Evolutionary conservation across 1,284 basidiomycete species (phyloP).

Genomic region (Malassezia equina): DNA sequence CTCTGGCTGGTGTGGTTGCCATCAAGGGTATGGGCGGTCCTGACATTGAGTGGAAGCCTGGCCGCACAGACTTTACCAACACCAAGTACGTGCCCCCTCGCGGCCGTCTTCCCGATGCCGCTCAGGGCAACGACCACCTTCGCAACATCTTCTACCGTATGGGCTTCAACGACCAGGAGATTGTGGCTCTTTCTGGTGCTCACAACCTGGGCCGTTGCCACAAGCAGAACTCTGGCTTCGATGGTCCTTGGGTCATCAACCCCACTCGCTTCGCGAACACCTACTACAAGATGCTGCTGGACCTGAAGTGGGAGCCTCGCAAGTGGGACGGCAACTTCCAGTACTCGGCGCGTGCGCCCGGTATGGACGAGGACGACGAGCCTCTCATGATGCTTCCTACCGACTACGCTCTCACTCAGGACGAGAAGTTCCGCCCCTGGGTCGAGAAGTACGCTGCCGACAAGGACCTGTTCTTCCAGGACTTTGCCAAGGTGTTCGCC

Average conservation of each 20-base stretch:
- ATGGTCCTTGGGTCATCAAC: slow-evolving; percentile 41
- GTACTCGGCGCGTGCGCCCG: slow-evolving; percentile 40
- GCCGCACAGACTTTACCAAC: slow-evolving; percentile 46
- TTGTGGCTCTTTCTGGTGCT: slow-evolving; percentile 79
- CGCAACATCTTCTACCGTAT: slow-evolving; percentile 53
- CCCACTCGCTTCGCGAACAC: slow-evolving; percentile 80
- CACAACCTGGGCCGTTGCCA: slow-evolving; percentile 95
- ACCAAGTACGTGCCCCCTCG: slow-evolving; percentile 62
- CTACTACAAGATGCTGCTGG: slow-evolving; percentile 75
- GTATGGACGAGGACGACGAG: slow-evolving; percentile 46
- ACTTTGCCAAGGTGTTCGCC: slow-evolving; percentile 52
- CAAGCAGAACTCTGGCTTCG: slow-evolving; percentile 50
- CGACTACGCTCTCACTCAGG: slow-evolving; percentile 44
- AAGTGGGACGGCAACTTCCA: slow-evolving; percentile 53
- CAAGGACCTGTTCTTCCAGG: slow-evolving; percentile 53
- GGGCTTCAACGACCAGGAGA: slow-evolving; percentile 55
- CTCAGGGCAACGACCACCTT: slow-evolving; percentile 52
- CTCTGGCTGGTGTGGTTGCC: slow-evolving; percentile 51
- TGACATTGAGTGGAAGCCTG: slow-evolving; percentile 49
- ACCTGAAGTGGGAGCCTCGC: slow-evolving; percentile 61
- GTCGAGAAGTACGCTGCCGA: slow-evolving; percentile 52
- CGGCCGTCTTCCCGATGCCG: slow-evolving; percentile 64
- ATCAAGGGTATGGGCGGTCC: slow-evolving; percentile 58
- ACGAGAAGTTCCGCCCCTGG: slow-evolving; percentile 41
- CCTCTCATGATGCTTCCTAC: slow-evolving; percentile 56